Evolutionary conservation across 2,329 filamentous ascomycete genomes (phyloP), one percentile per base, ranked within the genome.

Genomic region (Taxawa tesnikishii): DNA sequence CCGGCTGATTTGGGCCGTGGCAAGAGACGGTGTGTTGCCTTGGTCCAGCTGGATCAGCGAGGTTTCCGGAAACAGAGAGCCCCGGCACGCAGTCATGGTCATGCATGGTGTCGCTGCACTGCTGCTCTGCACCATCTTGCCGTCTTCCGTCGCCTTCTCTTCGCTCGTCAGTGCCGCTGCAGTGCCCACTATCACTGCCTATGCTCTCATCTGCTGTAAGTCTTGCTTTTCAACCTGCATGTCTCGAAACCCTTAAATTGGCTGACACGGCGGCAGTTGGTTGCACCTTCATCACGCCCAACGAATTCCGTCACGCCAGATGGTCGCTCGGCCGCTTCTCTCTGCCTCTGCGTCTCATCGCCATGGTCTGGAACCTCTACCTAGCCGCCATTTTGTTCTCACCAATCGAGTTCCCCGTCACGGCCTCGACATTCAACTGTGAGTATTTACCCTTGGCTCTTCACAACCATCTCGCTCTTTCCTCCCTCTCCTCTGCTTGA

Each of bases 1-100:
- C 4, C 64, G 71, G n/a, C 59, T 75, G 2, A 70, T 76, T 41
- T 75, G 73, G 47, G 72, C 71, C 26, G 70, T 76, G 4, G 72
- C 72, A 16, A 63, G 71, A 28, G 72, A 76, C 43, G 69, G 70
- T 21, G 68, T 75, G 13, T 55, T 75, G 3, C 71, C 72, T 0
- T 73, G 66, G 50, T 73, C 70, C 2, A 45, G 59, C 19, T 73
- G 70, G 67, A 72, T 75, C 26, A 65, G 69, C 4, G 50, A 58
- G 12, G 69, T 76, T 3, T 58, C 58, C 6, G 50, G 60, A 6
- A 55, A 63, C 15, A 72, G 70, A 31, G 70, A 75, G 39, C 73
- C 73, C 1, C 62, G 64, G 10, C 74, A 75, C 43, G 71, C 72
- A 4, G 65, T 76, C 26, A 61, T 71, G 12, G 67, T 74, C 7